These are phyloP conservation scores for Pichia sp. DNA, from an alignment of 1,139 yeast genomes.

Conservation along the genomic window DNA sequence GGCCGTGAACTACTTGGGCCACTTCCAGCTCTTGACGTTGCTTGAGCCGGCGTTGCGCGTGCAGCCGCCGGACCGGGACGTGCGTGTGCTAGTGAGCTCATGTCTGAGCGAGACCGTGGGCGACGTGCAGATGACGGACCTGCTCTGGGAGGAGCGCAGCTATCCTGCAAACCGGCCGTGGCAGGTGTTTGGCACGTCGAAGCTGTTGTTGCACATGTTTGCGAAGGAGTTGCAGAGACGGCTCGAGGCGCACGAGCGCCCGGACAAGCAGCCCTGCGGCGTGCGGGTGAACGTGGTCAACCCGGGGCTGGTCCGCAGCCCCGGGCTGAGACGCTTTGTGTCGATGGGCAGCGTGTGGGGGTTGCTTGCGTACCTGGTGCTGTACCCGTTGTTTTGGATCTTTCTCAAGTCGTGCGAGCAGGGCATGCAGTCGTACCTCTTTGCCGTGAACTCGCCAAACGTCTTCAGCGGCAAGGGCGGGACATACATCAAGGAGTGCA, in stretches of 20 bases:
- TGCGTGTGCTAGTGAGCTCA: constrained; percentile 67
- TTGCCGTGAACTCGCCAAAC: constrained; percentile 70
- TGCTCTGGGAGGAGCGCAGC: constrained; percentile 55
- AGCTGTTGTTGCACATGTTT: constrained; percentile 67
- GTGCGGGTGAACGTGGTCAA: constrained; percentile 74
- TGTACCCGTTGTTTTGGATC: constrained; percentile 81
- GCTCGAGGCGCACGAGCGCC: constrained; percentile 38
- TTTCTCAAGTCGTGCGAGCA: constrained; percentile 66
- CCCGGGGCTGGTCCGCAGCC: constrained; percentile 89
- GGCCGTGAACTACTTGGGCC: constrained; percentile 77
- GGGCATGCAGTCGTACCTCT: constrained; percentile 77
- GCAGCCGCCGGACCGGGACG: constrained; percentile 94
- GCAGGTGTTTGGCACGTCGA: constrained; percentile 76
- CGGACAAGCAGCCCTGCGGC: constrained; percentile 55
- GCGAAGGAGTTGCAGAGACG: constrained; percentile 71
- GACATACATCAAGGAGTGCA: constrained; percentile 67
- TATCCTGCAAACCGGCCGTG: constrained; percentile 66
- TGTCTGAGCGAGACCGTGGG: constrained; percentile 79
- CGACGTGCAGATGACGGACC: constrained; percentile 57
- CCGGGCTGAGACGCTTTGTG: constrained; percentile 72
- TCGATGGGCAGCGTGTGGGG: constrained; percentile 78
- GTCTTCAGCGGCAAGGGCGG: constrained; percentile 59
- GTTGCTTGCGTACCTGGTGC: constrained; percentile 53
- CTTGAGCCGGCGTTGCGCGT: constrained; percentile 75
- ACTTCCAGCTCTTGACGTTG: constrained; percentile 72